Conservation (phyloP, 73 alveolate species). For the Symbiodinium natans region DNA sequence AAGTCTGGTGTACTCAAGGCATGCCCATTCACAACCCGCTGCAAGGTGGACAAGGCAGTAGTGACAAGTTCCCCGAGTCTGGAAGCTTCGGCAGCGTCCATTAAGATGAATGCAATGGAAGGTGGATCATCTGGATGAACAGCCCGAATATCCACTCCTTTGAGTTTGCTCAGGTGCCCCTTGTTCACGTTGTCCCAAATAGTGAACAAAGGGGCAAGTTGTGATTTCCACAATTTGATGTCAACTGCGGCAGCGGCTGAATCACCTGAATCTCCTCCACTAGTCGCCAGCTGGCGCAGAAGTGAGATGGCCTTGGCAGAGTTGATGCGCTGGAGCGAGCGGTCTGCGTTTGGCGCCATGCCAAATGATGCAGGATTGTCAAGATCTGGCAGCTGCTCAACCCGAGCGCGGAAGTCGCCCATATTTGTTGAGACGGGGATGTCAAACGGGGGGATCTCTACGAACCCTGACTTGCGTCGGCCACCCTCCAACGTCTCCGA, state of each 20-base stretch:
- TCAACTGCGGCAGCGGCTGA: constrained; percentile 47
- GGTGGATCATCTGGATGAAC: constrained; percentile 88
- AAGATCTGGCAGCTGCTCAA: constrained; percentile 98
- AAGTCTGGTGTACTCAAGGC: constrained; percentile 90
- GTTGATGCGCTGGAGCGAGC: constrained; percentile 95
- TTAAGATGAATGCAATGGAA: constrained; percentile 57
- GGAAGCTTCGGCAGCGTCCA: constrained; percentile 85
- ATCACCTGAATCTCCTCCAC: constrained; percentile 33
- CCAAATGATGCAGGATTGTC: constrained; percentile 99
- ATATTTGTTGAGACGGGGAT: constrained; percentile 64
- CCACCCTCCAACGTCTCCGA: constrained; percentile 96
- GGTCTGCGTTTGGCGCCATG: constrained; percentile 99
- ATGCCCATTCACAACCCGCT: constrained; percentile 76
- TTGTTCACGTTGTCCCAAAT: constrained; percentile 84
- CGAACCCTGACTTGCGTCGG: constrained; percentile 92
- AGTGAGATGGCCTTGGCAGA: constrained; percentile 58
- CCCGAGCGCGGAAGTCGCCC: constrained; percentile 97
- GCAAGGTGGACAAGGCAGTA: constrained; percentile 44
- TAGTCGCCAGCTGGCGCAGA: constrained; percentile 79
- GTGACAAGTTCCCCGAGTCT: constrained; percentile 70
- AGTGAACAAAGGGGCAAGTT: constrained; percentile 69
- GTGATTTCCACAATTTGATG: constrained; percentile 66
- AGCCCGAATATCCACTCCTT: constrained; percentile 54
- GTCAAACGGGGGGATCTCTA: constrained; percentile 78
- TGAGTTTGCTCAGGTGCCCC: constrained; percentile 77